phyloP scores from a whole-genome alignment of 192 early-diverging fungal species.

The Glomus cerebriforme region DNA sequence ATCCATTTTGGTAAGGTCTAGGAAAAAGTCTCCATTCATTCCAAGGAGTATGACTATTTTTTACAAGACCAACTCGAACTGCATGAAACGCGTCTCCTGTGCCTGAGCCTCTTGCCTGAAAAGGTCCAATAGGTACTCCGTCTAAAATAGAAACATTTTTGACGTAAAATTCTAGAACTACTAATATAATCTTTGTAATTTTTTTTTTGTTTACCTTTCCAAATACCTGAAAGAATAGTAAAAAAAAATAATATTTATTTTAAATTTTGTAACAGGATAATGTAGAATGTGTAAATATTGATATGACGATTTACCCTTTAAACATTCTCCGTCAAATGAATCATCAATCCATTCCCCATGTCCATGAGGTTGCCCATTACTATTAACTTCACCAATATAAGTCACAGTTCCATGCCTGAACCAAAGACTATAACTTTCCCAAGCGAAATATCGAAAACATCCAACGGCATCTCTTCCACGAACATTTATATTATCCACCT shows the following conservation, averaged over 20 bases:
- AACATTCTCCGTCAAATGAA: conserved; percentile 42
- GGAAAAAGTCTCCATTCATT: conserved; percentile 34
- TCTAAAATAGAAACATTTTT: neutral
- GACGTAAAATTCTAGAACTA: neutral
- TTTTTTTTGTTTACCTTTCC: conserved; percentile 24
- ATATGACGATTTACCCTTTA: conserved; percentile 34
- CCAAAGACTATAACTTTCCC: conserved; percentile 40
- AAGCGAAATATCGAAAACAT: conserved; percentile 42
- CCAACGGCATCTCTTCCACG: conserved; percentile 30
- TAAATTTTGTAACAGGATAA: neutral
- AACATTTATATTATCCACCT: conserved; percentile 6
- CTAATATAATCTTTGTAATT: too few relatives aligned
- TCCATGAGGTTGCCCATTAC: conserved; percentile 41
- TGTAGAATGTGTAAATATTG: neutral
- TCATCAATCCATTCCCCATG: conserved; percentile 46
- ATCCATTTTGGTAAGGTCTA: conserved; percentile 34
- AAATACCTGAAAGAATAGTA: conserved; percentile 40
- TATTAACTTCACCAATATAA: conserved; percentile 47
- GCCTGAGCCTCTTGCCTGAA: conserved; percentile 43
- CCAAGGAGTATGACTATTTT: conserved; percentile 37
- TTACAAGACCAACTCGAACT: conserved; percentile 43
- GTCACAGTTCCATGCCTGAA: conserved; percentile 34
- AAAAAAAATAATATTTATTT: neutral
- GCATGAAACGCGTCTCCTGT: conserved; percentile 44
- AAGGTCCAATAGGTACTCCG: conserved; percentile 43